These are phyloP conservation scores for Colletotrichum limetticola DNA, from an alignment of 2,329 filamentous ascomycete species.

Conservation along the genomic window DNA sequence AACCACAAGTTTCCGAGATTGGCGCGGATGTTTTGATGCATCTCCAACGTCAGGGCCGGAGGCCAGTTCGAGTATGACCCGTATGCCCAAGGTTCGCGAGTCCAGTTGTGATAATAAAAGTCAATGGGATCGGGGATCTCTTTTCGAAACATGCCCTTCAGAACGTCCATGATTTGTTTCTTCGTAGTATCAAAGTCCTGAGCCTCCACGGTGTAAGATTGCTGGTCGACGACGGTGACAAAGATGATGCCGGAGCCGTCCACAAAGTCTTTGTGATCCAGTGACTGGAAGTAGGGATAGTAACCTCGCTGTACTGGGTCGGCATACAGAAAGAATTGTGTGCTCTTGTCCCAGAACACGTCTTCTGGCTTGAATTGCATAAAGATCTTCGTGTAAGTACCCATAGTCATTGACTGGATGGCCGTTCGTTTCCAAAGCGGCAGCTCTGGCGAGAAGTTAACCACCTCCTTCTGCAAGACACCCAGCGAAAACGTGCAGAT, in stretches of 20 bases:
- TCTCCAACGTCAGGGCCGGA: conserved; percentile 68
- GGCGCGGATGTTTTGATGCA: conserved; percentile 75
- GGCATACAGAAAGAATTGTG: conserved; percentile 57
- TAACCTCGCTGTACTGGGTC: conserved; percentile 53
- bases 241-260: conserved; percentile 73
- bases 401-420: conserved; percentile 74
- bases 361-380: conserved; percentile 69
- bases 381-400: conserved; percentile 80
- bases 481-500: conserved; percentile 76
- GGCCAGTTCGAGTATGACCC: conserved; percentile 79
- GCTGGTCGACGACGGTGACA: conserved; percentile 67
- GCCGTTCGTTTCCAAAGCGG: conserved; percentile 73
- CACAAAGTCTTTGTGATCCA: conserved; percentile 67
- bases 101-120: conserved; percentile 73
- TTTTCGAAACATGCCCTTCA: conserved; percentile 69
- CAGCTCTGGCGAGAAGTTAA: conserved; percentile 67
- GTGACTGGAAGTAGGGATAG: conserved; percentile 71
- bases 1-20: conserved; percentile 72
- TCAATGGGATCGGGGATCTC: conserved; percentile 67
- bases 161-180: conserved; percentile 65
- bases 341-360: conserved; percentile 68
- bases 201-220: conserved; percentile 68
- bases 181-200: conserved; percentile 69
- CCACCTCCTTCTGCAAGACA: conserved; percentile 70
- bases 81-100: conserved; percentile 54